Evolutionary conservation across 495 filamentous ascomycete genomes (phyloP), one percentile per base, ranked within the genome.

Genomic region (Melanomma pulvis-pyrius): DNA sequence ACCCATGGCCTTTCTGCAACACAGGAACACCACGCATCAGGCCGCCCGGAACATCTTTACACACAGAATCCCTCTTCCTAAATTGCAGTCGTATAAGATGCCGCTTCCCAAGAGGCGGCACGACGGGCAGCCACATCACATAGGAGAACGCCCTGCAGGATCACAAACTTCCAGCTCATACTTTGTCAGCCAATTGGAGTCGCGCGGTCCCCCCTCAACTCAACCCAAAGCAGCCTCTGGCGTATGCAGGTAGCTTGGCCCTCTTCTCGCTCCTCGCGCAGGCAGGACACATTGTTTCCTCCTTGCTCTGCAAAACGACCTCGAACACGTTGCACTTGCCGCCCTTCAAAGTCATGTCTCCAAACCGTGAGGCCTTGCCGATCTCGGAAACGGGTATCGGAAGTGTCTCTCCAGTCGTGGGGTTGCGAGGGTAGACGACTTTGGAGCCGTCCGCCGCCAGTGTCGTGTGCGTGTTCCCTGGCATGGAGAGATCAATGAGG

Each of bases 301-400:
- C 69, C 34, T 65, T 46, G 4, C 4, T 55, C 34, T 72, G 60
- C 25, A 62, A 32, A 12, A 72, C 69, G 17, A 68, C 69, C 52
- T 72, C 65, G 36, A 72, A 72, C 13, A 72, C 61, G 13, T 48
- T 32, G 39, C 69, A 69, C 22, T 66, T 69, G 49, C 59, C 61
- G 15, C 65, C 57, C 17, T 12, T 15, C 21, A 65, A 51, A 6
- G 57, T 55, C 49, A 34, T 54, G 51, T 67, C 29, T 17, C 61
- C 64, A n/a, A 72, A 60, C 6, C 47, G 24, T 7, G 69, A 72
- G 13, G 49, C 65, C 50, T 68, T 68, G 44, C 69, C 65, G 46
- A 72, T 62, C 25, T 68, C 60, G 12, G 49, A 46, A 0, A 72
- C 22, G 2, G 65, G 60, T 26, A 72, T 39, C 2, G 56, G 54